Percentiles rank a stretch among this genome's conserved stretches.
phyloP scores from a whole-genome alignment of 177 flowering plant genomes.

The Vitis hybrid region DNA sequence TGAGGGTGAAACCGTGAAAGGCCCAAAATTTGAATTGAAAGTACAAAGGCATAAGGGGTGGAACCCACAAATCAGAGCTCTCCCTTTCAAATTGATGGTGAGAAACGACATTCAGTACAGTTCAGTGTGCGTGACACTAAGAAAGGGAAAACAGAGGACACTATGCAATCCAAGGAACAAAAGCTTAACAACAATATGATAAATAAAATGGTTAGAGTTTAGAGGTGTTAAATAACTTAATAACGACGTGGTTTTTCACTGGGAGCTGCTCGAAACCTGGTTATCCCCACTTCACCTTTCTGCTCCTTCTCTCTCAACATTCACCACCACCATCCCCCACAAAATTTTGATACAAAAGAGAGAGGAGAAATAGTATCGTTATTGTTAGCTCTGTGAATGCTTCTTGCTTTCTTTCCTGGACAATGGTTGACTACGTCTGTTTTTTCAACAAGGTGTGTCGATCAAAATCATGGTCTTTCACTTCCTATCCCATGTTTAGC shows the following conservation, averaged over 20 bases:
- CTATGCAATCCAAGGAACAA: too few relatives aligned
- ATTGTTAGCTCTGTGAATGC: slow-evolving; percentile 6
- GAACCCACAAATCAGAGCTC: too few relatives aligned
- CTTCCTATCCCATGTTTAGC: neutral
- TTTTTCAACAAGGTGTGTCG: slow-evolving; percentile 23
- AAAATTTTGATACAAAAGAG: neutral
- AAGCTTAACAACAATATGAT: too few relatives aligned
- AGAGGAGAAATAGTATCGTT: neutral
- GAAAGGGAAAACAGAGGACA: too few relatives aligned
- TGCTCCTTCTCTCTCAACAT: neutral
- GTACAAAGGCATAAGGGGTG: too few relatives aligned
- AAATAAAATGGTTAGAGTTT: too few relatives aligned
- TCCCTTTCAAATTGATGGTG: too few relatives aligned
- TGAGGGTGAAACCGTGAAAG: too few relatives aligned
- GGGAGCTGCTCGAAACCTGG: neutral
- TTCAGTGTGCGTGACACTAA: too few relatives aligned
- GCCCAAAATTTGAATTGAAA: too few relatives aligned
- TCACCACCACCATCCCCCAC: neutral
- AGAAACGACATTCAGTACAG: too few relatives aligned
- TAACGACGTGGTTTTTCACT: neutral
- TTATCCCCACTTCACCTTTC: neutral
- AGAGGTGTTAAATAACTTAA: too few relatives aligned
- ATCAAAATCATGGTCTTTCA: neutral
- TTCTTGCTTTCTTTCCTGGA: neutral
- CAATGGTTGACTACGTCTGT: slow-evolving; percentile 21